These are phyloP conservation scores for Trifolium fragiferum DNA, from an alignment of 306 rosid species.

Conservation along the genomic window DNA sequence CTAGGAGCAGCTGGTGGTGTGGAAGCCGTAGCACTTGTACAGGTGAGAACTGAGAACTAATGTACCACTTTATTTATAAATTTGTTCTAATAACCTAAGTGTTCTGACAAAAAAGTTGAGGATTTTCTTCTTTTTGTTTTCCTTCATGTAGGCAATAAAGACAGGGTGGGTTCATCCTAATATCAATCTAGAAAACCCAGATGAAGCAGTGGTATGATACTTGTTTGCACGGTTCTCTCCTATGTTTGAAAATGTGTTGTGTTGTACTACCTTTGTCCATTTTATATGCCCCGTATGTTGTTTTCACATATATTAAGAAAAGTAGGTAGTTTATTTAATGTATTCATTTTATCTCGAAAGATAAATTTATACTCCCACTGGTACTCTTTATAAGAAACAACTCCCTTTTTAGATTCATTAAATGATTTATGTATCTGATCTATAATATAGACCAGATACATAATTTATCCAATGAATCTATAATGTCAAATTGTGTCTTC, in stretches of 20 bases:
- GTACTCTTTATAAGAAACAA: no score
- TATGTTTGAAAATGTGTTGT: constrained; percentile 12
- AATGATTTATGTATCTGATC: no score
- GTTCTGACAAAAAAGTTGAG: background rate
- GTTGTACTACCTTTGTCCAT: background rate
- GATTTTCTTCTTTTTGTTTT: constrained; percentile 8
- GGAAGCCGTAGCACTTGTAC: constrained; percentile 85
- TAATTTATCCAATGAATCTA: no score
- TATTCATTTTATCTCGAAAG: background rate
- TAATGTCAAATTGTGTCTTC: no score
- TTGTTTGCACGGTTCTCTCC: constrained; percentile 18
- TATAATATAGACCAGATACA: no score
- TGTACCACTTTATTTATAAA: background rate
- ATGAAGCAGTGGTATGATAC: constrained; percentile 72
- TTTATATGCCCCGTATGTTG: background rate
- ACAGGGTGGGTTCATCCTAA: constrained; percentile 97
- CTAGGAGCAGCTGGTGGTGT: constrained; percentile 95
- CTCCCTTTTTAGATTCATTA: no score
- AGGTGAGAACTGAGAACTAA: constrained; percentile 55
- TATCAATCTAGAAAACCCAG: constrained; percentile 85
- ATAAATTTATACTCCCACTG: no score
- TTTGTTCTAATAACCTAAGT: constrained; percentile 5
- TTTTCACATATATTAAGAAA: background rate
- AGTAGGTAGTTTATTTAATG: background rate
- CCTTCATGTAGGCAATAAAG: constrained; percentile 66